These are phyloP conservation scores for Didymella pinodella DNA, from an alignment of 2,329 filamentous ascomycete species.

Conservation along the genomic window DNA sequence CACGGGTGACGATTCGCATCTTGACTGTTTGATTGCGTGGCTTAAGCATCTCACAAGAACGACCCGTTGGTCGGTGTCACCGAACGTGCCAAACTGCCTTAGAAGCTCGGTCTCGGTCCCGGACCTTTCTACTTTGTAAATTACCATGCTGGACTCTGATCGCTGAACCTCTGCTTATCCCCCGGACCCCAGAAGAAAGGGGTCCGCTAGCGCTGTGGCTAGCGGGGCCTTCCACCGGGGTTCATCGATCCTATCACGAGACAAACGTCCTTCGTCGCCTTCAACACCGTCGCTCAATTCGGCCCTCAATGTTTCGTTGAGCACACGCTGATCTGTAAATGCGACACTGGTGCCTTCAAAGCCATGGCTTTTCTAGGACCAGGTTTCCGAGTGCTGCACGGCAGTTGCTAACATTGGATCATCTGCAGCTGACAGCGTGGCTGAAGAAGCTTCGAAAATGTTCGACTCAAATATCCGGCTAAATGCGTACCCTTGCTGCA, in stretches of 20 bases:
- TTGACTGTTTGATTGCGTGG: conserved; percentile 5
- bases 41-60: conserved; percentile 2
- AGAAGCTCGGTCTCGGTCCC: conserved; percentile 4
- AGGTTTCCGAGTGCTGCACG: neutral
- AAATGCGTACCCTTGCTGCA: conserved; percentile 15
- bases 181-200: conserved; percentile 2
- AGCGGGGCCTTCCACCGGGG: conserved; percentile 5
- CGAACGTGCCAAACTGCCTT: neutral
- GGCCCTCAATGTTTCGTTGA: neutral
- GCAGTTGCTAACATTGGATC: conserved; percentile 4
- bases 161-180: conserved; percentile 3
- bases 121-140: neutral
- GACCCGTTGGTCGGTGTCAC: conserved; percentile 9
- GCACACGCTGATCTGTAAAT: neutral
- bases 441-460: conserved; percentile 6
- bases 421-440: conserved; percentile 17
- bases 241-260: conserved; percentile 11
- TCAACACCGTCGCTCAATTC: neutral
- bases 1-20: neutral
- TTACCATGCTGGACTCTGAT: conserved; percentile 6
- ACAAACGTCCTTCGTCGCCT: conserved; percentile 1
- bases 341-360: neutral
- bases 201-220: conserved; percentile 6
- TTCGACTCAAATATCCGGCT: conserved; percentile 4
- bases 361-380: neutral